Evolutionary conservation across 2,329 filamentous ascomycete genomes (phyloP).

Genomic region (Botrytis cinerea): DNA sequence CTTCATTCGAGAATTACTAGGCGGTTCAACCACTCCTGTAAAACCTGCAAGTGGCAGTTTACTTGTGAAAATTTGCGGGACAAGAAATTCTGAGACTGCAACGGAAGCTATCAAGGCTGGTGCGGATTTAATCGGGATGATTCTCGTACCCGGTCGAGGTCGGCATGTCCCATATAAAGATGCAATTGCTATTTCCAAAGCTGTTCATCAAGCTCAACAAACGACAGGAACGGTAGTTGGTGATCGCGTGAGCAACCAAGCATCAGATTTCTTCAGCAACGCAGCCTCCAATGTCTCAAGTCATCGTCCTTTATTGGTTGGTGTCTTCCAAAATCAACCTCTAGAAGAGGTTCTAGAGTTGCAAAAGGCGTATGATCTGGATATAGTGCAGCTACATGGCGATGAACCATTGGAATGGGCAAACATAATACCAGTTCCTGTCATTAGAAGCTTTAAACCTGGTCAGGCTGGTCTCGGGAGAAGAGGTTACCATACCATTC

Average conservation of each 20-base stretch:
- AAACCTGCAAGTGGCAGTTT: constrained; percentile 50
- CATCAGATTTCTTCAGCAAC: constrained; percentile 71
- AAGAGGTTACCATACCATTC: constrained; percentile 79
- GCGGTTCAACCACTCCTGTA: constrained; percentile 47
- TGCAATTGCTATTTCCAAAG: constrained; percentile 76
- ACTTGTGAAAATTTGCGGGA: constrained; percentile 94
- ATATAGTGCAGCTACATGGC: constrained; percentile 91
- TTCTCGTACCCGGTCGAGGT: constrained; percentile 78
- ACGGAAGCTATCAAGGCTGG: constrained; percentile 78
- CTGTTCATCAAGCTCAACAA: constrained; percentile 58
- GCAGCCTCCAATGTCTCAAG: constrained; percentile 52
- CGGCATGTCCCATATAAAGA: constrained; percentile 78
- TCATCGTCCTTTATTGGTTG: constrained; percentile 75
- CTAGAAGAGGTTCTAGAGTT: constrained; percentile 78
- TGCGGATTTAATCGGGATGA: constrained; percentile 91
- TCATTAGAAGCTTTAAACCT: constrained; percentile 83
- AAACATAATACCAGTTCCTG: constrained; percentile 82
- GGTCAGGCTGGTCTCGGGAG: constrained; percentile 61
- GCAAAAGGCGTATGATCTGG: constrained; percentile 73
- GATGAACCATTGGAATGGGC: constrained; percentile 93
- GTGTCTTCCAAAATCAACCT: constrained; percentile 91
- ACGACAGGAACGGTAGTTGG: constrained; percentile 35
- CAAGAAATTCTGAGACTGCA: constrained; percentile 78
- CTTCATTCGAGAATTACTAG: constrained; percentile 84
- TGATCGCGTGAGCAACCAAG: constrained; percentile 39